phyloP scores from a whole-genome alignment of 106 monocot species.

The Dendrobium catenatum region DNA sequence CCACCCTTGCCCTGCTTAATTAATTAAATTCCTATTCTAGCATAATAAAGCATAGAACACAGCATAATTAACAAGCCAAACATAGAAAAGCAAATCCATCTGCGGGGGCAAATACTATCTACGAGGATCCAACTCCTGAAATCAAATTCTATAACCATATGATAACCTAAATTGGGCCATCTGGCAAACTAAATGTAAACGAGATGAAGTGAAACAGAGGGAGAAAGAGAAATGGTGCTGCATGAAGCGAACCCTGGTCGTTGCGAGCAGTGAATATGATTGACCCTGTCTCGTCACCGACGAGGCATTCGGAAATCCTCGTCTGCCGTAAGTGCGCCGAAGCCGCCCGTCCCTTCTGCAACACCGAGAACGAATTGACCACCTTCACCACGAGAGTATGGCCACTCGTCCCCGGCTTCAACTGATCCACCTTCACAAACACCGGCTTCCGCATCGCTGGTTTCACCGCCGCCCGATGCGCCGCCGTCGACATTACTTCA shows the following conservation, averaged over 20 bases:
- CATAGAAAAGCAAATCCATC: neutral
- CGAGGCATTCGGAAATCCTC: slow-evolving; percentile 49
- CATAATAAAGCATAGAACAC: neutral
- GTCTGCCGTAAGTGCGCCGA: slow-evolving; percentile 27
- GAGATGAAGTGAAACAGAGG: neutral
- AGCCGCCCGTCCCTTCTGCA: slow-evolving; percentile 25
- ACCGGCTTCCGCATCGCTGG: slow-evolving; percentile 50
- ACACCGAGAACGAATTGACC: slow-evolving; percentile 32
- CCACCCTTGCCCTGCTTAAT: too few species aligned
- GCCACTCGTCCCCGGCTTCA: slow-evolving; percentile 49
- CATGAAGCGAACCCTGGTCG: slow-evolving; percentile 34
- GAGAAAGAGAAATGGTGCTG: neutral
- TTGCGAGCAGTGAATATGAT: slow-evolving; percentile 61
- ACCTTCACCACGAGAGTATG: slow-evolving; percentile 58
- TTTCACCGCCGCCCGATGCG: slow-evolving; percentile 1
- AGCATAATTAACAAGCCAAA: neutral
- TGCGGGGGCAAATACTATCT: neutral
- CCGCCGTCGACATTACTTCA: slow-evolving; percentile 1
- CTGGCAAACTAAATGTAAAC: neutral
- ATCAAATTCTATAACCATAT: neutral
- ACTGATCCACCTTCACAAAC: slow-evolving; percentile 48
- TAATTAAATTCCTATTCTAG: neutral
- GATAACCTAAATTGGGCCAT: too few species aligned
- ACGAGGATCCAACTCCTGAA: neutral
- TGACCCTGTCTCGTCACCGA: slow-evolving; percentile 51